phyloP scores from a whole-genome alignment of 2,329 filamentous ascomycete species.

The Cladosporium colombiae region DNA sequence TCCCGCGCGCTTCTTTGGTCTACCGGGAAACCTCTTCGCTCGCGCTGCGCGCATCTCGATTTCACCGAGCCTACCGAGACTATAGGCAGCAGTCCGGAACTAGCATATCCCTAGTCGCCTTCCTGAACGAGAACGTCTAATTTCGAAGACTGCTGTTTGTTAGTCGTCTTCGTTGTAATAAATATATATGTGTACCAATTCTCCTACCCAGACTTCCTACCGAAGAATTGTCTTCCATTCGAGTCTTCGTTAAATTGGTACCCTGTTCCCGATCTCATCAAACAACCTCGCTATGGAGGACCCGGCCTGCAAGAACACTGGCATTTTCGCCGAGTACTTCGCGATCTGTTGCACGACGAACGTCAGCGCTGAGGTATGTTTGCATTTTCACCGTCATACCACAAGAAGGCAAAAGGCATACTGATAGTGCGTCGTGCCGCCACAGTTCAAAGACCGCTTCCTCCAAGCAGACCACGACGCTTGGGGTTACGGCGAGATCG shows the following conservation, averaged over 20 bases:
- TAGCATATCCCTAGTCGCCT: background rate
- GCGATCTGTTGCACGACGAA: background rate
- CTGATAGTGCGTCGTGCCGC: background rate
- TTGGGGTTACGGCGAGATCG: background rate
- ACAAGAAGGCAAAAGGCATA: background rate
- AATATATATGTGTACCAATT: background rate
- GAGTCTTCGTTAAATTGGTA: background rate
- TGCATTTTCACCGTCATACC: background rate
- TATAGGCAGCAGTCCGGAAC: background rate
- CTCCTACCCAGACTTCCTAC: too few species aligned
- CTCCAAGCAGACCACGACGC: background rate
- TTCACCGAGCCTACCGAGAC: background rate
- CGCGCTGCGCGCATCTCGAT: background rate
- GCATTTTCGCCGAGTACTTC: background rate
- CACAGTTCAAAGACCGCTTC: background rate
- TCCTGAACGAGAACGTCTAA: background rate
- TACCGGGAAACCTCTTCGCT: background rate
- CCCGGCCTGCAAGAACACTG: background rate
- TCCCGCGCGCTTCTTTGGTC: background rate
- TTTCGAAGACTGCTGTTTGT: background rate
- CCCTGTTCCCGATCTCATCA: background rate
- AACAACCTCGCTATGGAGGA: background rate
- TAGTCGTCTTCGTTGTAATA: background rate
- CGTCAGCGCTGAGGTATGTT: background rate
- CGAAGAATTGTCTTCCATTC: background rate